Evolutionary conservation across 495 filamentous ascomycete species (phyloP).

Genomic region (Cetradonia linearis): DNA sequence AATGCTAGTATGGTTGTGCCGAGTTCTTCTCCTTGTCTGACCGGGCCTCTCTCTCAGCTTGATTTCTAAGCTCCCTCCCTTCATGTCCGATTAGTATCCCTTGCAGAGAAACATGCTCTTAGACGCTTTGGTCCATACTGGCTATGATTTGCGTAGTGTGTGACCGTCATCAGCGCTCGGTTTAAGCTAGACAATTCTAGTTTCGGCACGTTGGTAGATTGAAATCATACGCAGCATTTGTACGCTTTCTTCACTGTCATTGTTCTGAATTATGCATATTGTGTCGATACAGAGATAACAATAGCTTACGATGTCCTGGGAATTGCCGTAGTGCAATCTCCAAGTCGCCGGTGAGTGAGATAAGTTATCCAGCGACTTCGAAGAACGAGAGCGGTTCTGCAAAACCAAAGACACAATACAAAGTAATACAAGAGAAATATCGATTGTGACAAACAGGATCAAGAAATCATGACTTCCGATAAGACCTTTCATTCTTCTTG

Average conservation of each 20-base stretch:
- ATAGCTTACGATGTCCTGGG: not conserved
- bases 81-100: too few species aligned
- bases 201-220: not conserved
- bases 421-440: not conserved
- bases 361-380: not conserved
- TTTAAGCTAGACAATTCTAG: not conserved
- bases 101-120: too few species aligned
- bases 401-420: not conserved
- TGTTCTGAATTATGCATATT: conserved; percentile 12
- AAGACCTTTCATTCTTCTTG: not conserved
- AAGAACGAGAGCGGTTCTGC: not conserved
- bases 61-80: too few species aligned
- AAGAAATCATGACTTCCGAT: not conserved
- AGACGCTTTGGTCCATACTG: too few species aligned
- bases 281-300: conserved; percentile 8
- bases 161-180: too few species aligned
- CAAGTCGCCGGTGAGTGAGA: not conserved
- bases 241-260: not conserved
- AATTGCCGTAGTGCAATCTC: not conserved
- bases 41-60: too few species aligned
- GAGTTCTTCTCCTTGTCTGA: too few species aligned
- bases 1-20: too few species aligned
- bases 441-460: not conserved
- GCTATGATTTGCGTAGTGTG: too few species aligned
- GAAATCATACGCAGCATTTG: not conserved